Evolutionary conservation across 2,329 filamentous ascomycete species (phyloP).

Genomic region (Pseudogymnoascus sp.): DNA sequence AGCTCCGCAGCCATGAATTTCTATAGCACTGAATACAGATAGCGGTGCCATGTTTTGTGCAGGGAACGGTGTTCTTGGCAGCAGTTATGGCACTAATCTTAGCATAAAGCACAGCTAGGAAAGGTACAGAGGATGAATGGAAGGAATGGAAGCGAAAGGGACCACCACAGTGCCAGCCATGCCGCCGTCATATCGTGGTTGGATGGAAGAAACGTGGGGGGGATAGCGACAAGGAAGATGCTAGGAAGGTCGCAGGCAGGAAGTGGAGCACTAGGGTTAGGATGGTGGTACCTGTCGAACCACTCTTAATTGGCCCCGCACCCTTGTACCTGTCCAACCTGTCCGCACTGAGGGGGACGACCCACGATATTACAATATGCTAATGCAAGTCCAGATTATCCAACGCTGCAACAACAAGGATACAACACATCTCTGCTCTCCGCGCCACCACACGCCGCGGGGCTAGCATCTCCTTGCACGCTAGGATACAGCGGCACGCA

Average conservation of each 20-base stretch:
- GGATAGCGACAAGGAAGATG: neutral
- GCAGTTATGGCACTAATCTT: neutral
- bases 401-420: neutral
- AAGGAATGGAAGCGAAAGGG: neutral
- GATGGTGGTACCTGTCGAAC: neutral
- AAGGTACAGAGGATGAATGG: neutral
- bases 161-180: neutral
- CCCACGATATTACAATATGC: slow-evolving; percentile 6
- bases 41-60: neutral
- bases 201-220: slow-evolving; percentile 3
- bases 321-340: neutral
- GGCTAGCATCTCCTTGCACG: neutral
- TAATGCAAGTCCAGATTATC: slow-evolving; percentile 6
- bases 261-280: neutral
- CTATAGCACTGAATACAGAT: neutral
- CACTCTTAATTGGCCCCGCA: slow-evolving; percentile 3
- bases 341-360: neutral
- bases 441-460: neutral
- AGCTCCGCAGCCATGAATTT: neutral
- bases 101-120: neutral
- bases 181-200: neutral
- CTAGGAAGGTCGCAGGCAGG: neutral
- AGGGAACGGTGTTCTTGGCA: neutral
- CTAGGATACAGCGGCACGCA: neutral
- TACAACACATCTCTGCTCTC: slow-evolving; percentile 1